Conservation (phyloP, 2,329 filamentous ascomycete genomes). For the Xylariaceae sp. region DNA sequence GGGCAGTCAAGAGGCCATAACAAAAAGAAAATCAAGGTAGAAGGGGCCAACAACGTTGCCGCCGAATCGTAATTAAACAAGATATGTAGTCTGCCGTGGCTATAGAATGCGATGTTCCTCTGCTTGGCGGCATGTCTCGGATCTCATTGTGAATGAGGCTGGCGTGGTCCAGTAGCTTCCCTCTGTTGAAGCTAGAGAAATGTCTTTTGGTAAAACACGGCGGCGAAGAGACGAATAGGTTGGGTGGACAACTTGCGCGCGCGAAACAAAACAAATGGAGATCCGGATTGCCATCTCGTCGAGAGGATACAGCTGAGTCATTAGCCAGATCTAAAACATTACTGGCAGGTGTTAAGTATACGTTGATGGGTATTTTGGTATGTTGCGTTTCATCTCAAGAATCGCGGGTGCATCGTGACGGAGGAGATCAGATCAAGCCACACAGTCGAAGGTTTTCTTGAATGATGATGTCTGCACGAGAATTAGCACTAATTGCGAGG, state of each 20-base stretch:
- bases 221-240: slow-evolving; percentile 22
- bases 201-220: slow-evolving; percentile 23
- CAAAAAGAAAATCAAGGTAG: slow-evolving; percentile 28
- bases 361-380: slow-evolving; percentile 25
- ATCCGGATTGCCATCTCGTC: slow-evolving; percentile 28
- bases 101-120: slow-evolving; percentile 30
- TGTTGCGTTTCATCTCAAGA: slow-evolving; percentile 11
- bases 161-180: slow-evolving; percentile 23
- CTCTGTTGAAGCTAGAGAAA: slow-evolving; percentile 17
- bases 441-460: slow-evolving; percentile 97
- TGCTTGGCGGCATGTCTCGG: slow-evolving; percentile 22
- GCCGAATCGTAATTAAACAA: slow-evolving; percentile 48
- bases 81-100: slow-evolving; percentile 43
- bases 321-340: slow-evolving; percentile 33
- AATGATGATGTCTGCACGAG: slow-evolving; percentile 84
- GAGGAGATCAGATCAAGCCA: slow-evolving; percentile 79
- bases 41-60: slow-evolving; percentile 28
- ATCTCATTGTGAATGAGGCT: slow-evolving; percentile 20
- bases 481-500: slow-evolving; percentile 38
- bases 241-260: slow-evolving; percentile 23
- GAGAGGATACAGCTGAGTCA: slow-evolving; percentile 28
- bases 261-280: slow-evolving; percentile 30
- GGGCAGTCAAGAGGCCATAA: slow-evolving; percentile 26
- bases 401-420: neutral
- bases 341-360: slow-evolving; percentile 29